These are phyloP conservation scores for Cenchrus purpureus DNA, from an alignment of 176 grass and related monocot genomes.

Conservation along the genomic window DNA sequence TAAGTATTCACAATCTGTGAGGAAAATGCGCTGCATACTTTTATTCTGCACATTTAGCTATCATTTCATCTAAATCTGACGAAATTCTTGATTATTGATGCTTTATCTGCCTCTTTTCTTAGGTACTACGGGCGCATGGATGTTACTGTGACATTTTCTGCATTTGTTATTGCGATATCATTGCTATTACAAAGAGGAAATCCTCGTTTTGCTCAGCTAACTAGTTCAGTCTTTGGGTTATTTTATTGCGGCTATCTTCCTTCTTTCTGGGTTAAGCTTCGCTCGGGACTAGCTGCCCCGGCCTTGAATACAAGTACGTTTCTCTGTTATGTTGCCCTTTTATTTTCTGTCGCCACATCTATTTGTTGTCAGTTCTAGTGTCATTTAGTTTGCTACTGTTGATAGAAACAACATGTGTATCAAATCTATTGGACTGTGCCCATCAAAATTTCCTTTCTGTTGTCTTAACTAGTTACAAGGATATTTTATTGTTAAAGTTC, in stretches of 20 bases:
- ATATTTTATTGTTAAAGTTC: constrained; percentile 8
- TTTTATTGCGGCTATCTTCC: constrained; percentile 99
- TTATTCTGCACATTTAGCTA: constrained; percentile 27
- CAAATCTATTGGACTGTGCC: not conserved
- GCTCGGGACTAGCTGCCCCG: constrained; percentile 79
- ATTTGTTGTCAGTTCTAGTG: not conserved
- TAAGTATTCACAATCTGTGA: no score
- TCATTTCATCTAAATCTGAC: constrained; percentile 46
- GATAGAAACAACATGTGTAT: not conserved
- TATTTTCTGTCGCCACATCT: not conserved
- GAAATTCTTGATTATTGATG: constrained; percentile 13
- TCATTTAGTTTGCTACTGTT: constrained; percentile 20
- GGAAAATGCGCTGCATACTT: no score
- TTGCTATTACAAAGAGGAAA: constrained; percentile 93
- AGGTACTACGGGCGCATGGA: constrained; percentile 99
- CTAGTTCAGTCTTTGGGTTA: constrained; percentile 94
- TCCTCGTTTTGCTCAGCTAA: constrained; percentile 93
- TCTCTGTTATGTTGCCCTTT: constrained; percentile 3
- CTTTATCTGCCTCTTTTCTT: constrained; percentile 38
- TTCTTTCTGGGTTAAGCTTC: constrained; percentile 98
- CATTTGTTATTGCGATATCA: constrained; percentile 83
- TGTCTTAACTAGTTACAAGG: constrained; percentile 19
- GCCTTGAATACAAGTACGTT: constrained; percentile 87
- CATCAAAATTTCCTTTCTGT: constrained; percentile 15
- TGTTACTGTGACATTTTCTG: constrained; percentile 78